These are phyloP conservation scores for Neurospora hispaniola DNA, from an alignment of 495 filamentous ascomycete genomes.

Conservation along the genomic window DNA sequence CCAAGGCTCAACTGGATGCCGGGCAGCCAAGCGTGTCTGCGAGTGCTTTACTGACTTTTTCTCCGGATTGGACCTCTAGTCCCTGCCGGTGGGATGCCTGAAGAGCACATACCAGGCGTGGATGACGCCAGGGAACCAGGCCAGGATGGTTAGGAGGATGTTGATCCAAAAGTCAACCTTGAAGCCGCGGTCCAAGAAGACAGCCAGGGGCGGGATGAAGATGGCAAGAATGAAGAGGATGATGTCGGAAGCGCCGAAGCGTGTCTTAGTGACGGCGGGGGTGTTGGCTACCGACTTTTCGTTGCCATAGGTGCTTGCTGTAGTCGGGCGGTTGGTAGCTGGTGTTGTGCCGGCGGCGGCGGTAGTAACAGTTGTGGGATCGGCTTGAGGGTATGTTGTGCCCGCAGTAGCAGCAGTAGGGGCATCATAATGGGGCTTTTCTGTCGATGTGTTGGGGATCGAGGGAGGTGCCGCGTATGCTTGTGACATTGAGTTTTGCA, in stretches of 20 bases:
- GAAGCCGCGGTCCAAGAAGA: conserved; percentile 85
- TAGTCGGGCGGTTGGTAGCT: neutral
- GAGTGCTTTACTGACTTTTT: conserved; percentile 13
- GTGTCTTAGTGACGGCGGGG: neutral
- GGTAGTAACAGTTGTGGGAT: neutral
- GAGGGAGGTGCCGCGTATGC: neutral
- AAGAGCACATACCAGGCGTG: conserved; percentile 46
- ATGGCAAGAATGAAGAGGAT: conserved; percentile 46
- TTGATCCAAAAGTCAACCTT: conserved; percentile 77
- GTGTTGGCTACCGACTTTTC: neutral
- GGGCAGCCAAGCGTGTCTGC: neutral
- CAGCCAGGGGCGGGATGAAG: conserved; percentile 79
- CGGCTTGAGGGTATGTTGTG: neutral
- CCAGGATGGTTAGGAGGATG: conserved; percentile 74
- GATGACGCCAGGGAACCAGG: conserved; percentile 67
- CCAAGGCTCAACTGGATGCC: neutral
- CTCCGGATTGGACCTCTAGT: neutral
- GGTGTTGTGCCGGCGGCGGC: neutral
- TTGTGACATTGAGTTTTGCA: neutral
- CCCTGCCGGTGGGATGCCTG: neutral
- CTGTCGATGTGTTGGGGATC: neutral
- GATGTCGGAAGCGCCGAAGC: conserved; percentile 2
- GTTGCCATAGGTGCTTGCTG: neutral
- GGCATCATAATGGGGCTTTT: neutral
- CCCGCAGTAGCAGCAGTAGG: neutral